phyloP scores from a whole-genome alignment of 2,329 filamentous ascomycete species.

The Colletotrichum acutatum region DNA sequence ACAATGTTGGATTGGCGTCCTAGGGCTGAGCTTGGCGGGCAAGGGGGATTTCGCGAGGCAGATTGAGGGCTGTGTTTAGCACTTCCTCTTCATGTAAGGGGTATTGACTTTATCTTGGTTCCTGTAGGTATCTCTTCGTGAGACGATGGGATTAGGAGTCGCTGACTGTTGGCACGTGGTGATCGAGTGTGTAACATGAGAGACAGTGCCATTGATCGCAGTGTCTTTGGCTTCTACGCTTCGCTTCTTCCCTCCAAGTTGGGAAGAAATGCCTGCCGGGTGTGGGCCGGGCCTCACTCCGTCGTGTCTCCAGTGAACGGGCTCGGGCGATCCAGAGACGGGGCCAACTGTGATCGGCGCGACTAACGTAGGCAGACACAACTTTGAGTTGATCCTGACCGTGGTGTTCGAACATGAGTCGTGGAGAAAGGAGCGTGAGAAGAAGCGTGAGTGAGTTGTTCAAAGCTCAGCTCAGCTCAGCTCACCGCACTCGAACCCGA shows the following conservation, averaged over 20 bases:
- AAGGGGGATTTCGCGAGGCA: not conserved
- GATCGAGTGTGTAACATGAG: not conserved
- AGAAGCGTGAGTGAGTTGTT: not conserved
- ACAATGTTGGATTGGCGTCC: constrained; percentile 27
- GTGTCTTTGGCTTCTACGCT: not conserved
- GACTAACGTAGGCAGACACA: not conserved
- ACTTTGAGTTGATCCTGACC: not conserved
- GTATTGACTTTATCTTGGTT: not conserved
- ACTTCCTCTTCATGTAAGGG: not conserved
- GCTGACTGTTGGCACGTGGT: not conserved
- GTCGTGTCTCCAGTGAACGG: not conserved
- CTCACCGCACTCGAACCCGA: not conserved
- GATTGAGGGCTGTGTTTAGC: not conserved
- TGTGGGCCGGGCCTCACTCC: not conserved
- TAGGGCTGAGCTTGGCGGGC: constrained; percentile 27
- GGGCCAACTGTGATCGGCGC: constrained; percentile 16
- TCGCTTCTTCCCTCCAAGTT: not conserved
- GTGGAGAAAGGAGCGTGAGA: too few relatives aligned
- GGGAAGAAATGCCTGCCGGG: not conserved
- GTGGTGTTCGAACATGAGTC: not conserved
- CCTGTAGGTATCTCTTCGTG: too few relatives aligned
- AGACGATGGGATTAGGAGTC: not conserved
- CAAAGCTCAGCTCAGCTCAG: not conserved
- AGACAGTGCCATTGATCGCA: not conserved
- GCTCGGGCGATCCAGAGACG: not conserved